Evolutionary conservation across 768 basidiomycete genomes (phyloP).

Genomic region (Clavaria fumosa): DNA sequence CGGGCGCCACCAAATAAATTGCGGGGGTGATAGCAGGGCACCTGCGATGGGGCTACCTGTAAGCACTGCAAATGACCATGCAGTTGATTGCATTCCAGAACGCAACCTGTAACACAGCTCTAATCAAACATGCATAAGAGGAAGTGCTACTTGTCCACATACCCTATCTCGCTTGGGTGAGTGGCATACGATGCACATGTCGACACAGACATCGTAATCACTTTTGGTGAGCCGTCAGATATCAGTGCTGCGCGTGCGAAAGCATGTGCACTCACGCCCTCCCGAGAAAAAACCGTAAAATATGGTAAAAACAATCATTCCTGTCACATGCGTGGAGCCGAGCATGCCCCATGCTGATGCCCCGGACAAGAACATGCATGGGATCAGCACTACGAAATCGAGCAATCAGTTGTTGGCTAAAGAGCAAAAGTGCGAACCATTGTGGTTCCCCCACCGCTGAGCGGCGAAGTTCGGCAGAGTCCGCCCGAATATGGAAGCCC

Average conservation of each 20-base stretch:
- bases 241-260: background rate
- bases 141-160: no score
- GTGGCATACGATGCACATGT: constrained; percentile 28
- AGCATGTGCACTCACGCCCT: constrained; percentile 17
- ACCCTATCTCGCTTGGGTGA: constrained; percentile 39
- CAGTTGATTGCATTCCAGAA: no score
- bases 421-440: no score
- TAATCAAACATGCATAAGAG: constrained; percentile 31
- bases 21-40: constrained; percentile 11
- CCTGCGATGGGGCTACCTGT: no score
- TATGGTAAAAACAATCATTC: constrained; percentile 20
- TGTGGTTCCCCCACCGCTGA: no score
- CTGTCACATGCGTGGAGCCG: no score
- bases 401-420: constrained; percentile 21
- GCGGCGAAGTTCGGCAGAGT: constrained; percentile 22
- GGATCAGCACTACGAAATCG: constrained; percentile 14
- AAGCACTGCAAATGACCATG: no score
- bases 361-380: constrained; percentile 22
- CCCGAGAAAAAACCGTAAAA: constrained; percentile 29
- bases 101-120: no score
- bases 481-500: constrained; percentile 22
- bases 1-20: constrained; percentile 6
- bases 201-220: constrained; percentile 28
- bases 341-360: constrained; percentile 17
- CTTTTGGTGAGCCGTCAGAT: constrained; percentile 9